Conservation (phyloP, 805 yeast genomes). For the Starmerella stigmatis region DNA sequence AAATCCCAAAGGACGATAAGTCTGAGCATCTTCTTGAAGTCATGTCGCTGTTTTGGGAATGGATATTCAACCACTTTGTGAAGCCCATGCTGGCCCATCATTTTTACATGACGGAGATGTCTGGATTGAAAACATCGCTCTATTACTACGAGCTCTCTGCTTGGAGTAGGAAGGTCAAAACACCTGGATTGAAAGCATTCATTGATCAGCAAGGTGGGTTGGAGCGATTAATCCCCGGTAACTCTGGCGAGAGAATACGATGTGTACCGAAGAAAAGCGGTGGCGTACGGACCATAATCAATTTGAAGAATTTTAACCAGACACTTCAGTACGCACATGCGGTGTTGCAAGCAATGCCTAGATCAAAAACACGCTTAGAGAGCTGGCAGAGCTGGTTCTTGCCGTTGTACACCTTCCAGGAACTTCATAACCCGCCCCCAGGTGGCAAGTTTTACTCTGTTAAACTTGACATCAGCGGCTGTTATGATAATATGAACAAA, state of each 20-base stretch:
- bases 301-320: slow-evolving; percentile 19
- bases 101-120: slow-evolving; percentile 59
- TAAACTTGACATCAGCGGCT: slow-evolving; percentile 66
- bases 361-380: slow-evolving; percentile 19
- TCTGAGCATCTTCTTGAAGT: slow-evolving; percentile 28
- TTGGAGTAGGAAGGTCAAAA: slow-evolving; percentile 35
- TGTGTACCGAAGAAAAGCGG: slow-evolving; percentile 22
- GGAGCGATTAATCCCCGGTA: slow-evolving; percentile 16
- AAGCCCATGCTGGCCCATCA: slow-evolving; percentile 40
- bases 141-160: slow-evolving; percentile 14
- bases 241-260: slow-evolving; percentile 39
- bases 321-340: slow-evolving; percentile 18
- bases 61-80: slow-evolving; percentile 47
- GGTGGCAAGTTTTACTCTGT: slow-evolving; percentile 39
- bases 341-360: slow-evolving; percentile 35
- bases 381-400: slow-evolving; percentile 35
- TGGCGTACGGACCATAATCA: slow-evolving; percentile 15
- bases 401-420: slow-evolving; percentile 34
- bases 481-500: slow-evolving; percentile 55
- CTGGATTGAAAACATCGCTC: slow-evolving; percentile 12
- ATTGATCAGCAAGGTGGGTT: slow-evolving; percentile 36
- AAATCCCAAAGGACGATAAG: background rate
- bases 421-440: slow-evolving; percentile 14
- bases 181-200: slow-evolving; percentile 29
- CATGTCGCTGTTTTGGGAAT: slow-evolving; percentile 42